Percentiles rank a stretch among this genome's conserved stretches.
These are phyloP conservation scores for Gnetum montanum DNA, from an alignment of 75 land plant species.

Conservation along the genomic window DNA sequence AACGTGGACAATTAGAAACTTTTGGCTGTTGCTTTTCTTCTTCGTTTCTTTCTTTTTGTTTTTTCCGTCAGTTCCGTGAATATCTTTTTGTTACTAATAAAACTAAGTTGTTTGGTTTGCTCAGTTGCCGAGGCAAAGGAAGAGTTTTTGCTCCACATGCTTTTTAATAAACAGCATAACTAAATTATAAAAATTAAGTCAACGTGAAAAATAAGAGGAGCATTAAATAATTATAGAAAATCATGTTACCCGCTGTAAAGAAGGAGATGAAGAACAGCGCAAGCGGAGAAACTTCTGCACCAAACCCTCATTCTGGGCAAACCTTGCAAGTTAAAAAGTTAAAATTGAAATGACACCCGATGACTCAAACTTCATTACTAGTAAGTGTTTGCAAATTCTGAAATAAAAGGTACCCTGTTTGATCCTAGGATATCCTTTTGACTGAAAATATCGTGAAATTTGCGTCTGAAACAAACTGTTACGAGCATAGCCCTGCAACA, in stretches of 20 bases:
- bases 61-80: no score
- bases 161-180: no score
- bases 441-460: conserved; percentile 36
- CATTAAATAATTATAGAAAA: background rate
- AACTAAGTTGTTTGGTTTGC: no score
- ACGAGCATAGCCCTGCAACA: conserved; percentile 55
- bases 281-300: conserved; percentile 30
- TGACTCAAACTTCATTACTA: background rate
- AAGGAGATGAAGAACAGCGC: conserved; percentile 13
- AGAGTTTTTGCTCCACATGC: background rate
- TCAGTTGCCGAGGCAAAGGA: background rate
- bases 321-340: conserved; percentile 15
- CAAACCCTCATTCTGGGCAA: conserved; percentile 49
- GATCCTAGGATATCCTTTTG: conserved; percentile 68
- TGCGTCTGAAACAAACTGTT: conserved; percentile 40
- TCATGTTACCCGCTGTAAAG: conserved; percentile 22
- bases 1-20: no score
- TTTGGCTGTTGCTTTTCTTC: no score
- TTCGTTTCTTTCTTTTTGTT: no score
- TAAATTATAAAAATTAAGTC: no score
- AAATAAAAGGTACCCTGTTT: conserved; percentile 51
- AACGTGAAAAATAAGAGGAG: no score
- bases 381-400: background rate
- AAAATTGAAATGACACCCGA: background rate
- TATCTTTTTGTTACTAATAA: no score